Evolutionary conservation across 257 asterid genomes (phyloP).

Genomic region (Fraxinus americana): DNA sequence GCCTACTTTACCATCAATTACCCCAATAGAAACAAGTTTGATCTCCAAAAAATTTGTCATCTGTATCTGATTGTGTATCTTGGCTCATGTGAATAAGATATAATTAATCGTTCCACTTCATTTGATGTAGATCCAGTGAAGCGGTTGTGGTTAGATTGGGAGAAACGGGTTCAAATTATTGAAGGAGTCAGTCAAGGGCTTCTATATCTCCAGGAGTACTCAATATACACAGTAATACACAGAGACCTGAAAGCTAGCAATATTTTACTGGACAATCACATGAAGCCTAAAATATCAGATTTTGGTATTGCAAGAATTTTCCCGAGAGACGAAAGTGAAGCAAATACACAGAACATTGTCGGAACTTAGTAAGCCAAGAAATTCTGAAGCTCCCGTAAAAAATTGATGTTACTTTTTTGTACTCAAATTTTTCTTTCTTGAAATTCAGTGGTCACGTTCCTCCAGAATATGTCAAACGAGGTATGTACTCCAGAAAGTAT

Average conservation of each 20-base stretch:
- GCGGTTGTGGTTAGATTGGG: conserved; percentile 33
- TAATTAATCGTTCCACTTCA: neutral
- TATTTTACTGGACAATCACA: conserved; percentile 30
- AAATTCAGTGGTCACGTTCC: conserved; percentile 43
- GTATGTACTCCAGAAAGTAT: conserved; percentile 42
- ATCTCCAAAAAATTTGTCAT: neutral
- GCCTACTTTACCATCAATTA: neutral
- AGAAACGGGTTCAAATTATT: conserved; percentile 32
- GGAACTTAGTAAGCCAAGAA: conserved; percentile 43
- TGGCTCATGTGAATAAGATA: neutral
- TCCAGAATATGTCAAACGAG: conserved; percentile 44
- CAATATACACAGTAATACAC: conserved; percentile 39
- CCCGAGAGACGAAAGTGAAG: conserved; percentile 35
- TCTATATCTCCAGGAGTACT: conserved; percentile 47
- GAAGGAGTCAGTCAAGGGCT: conserved; percentile 53
- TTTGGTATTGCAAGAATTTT: conserved; percentile 40
- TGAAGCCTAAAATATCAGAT: conserved; percentile 44
- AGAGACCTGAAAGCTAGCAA: conserved; percentile 47
- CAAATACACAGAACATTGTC: conserved; percentile 35
- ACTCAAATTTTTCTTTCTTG: neutral
- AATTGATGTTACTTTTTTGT: neutral
- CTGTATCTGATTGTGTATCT: neutral
- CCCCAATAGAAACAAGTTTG: neutral
- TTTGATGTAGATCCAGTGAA: conserved; percentile 32
- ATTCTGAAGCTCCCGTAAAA: neutral